These are phyloP conservation scores for Andrographis paniculata DNA, from an alignment of 305 asterid species.

Conservation along the genomic window DNA sequence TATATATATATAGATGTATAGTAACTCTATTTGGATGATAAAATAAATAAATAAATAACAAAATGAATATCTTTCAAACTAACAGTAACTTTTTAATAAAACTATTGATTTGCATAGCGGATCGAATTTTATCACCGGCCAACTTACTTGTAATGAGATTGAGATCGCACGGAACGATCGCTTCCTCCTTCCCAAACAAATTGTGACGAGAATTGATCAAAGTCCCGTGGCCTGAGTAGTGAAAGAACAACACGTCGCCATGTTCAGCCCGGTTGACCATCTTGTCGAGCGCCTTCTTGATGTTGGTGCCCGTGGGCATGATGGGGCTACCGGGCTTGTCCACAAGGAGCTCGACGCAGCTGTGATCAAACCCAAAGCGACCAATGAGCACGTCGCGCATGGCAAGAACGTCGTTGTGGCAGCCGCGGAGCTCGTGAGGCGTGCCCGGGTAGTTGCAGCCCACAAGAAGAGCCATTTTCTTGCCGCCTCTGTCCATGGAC, in stretches of 20 bases:
- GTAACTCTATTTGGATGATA: too few species aligned
- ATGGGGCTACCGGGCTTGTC: conserved; percentile 54
- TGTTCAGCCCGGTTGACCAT: conserved; percentile 51
- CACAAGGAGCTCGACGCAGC: conserved; percentile 31
- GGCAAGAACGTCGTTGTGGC: conserved; percentile 66
- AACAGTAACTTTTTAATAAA: too few species aligned
- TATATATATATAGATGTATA: too few species aligned
- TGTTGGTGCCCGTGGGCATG: conserved; percentile 68
- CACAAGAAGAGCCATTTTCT: conserved; percentile 39
- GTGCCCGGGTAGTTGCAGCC: conserved; percentile 54
- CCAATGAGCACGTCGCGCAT: conserved; percentile 44
- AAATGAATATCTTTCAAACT: too few species aligned
- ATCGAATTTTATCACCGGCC: background rate
- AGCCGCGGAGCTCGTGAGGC: conserved; percentile 51
- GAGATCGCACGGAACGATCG: conserved; percentile 74
- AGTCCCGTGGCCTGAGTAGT: conserved; percentile 89
- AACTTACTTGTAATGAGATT: conserved; percentile 80
- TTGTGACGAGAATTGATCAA: conserved; percentile 26
- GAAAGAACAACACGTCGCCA: conserved; percentile 60
- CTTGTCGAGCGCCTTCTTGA: conserved; percentile 41
- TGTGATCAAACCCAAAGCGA: conserved; percentile 42
- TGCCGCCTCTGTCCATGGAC: conserved; percentile 30
- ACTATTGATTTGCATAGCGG: too few species aligned
- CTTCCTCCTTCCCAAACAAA: conserved; percentile 45
- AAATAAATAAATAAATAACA: background rate